These are phyloP conservation scores for Dillenia turbinata DNA, from an alignment of 164 flowering plant species.

Conservation along the genomic window DNA sequence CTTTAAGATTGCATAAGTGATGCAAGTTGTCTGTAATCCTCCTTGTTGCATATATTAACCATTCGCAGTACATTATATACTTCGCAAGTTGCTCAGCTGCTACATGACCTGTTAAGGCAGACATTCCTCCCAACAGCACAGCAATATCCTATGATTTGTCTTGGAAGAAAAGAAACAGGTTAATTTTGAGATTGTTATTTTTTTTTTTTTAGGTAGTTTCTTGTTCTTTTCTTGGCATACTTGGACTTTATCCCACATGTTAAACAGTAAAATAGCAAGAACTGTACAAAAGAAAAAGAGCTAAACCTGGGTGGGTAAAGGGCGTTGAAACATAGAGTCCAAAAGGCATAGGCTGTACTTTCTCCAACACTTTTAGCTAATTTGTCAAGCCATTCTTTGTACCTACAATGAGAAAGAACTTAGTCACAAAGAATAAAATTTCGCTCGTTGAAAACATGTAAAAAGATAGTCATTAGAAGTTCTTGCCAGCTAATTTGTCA, in stretches of 20 bases:
- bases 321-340: slow-evolving; percentile 85
- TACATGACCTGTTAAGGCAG: slow-evolving; percentile 63
- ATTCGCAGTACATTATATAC: slow-evolving; percentile 84
- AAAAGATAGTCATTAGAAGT: background rate
- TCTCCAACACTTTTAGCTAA: slow-evolving; percentile 84
- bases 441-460: background rate
- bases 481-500: too few relatives aligned
- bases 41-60: slow-evolving; percentile 94
- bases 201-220: too few relatives aligned
- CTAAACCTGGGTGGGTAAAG: slow-evolving; percentile 91
- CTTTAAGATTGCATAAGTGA: slow-evolving; percentile 92
- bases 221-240: too few relatives aligned
- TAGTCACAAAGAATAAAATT: background rate
- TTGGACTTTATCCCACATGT: too few relatives aligned
- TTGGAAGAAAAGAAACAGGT: too few relatives aligned
- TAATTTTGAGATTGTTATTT: too few relatives aligned
- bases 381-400: slow-evolving; percentile 61
- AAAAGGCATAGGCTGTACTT: slow-evolving; percentile 82
- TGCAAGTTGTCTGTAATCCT: slow-evolving; percentile 91
- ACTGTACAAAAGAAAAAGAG: too few relatives aligned
- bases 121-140: slow-evolving; percentile 84
- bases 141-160: slow-evolving; percentile 57
- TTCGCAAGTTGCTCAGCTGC: slow-evolving; percentile 92
- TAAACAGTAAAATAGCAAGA: too few relatives aligned
- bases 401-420: slow-evolving; percentile 28